Base-by-base conservation (phyloP, 441 rosid species). In the Gossypium trilobum region DNA sequence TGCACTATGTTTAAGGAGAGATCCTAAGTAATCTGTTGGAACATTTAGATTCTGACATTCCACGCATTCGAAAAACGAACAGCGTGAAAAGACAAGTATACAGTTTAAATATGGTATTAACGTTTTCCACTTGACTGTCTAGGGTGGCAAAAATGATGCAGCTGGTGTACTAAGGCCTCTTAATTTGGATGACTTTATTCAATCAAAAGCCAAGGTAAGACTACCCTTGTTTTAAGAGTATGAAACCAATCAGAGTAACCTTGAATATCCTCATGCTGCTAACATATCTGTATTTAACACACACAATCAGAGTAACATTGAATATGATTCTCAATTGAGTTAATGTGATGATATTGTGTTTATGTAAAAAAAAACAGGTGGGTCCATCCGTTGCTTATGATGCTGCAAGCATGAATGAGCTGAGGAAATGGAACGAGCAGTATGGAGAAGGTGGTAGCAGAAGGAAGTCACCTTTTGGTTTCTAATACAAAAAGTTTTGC, bases 361-460 rank as follows among this genome's bases (percentile, higher is more conserved):
- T 25, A 5, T 27, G 7, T 46, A 25, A 25, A 42, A 42, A 31
- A 39, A 57, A 13, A 46, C 29, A 94, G 99, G 99, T 94, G 51
- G 92, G 97, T 5, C 97, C 99, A 19, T 94, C 97, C 0, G 94
- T 94, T 60, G 86, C 99, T 2, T 89, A 79, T 4, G 97, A 92
- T 64, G 97, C 99, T 0, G 62, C 94, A 0, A 89, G 89, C 72
- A 94, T 94, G 99, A 92, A 90, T 17, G 97, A 90, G 87, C 85
- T 92, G 73, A 84, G 99, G 77, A 94, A 94, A 87, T 94, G 99
- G 99, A 94, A 94, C 6, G 97, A 92, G 70, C 97, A 92, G 59
- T 92, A 92, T 17, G 99, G 99, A 27, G 99, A 92, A 82, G 97
- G 91, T 17, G 97, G 99, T 73, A 92, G 91, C 84, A 79, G 99